Evolutionary conservation across 768 basidiomycete species (phyloP).

Genomic region (Leucosporidium yakuticum): DNA sequence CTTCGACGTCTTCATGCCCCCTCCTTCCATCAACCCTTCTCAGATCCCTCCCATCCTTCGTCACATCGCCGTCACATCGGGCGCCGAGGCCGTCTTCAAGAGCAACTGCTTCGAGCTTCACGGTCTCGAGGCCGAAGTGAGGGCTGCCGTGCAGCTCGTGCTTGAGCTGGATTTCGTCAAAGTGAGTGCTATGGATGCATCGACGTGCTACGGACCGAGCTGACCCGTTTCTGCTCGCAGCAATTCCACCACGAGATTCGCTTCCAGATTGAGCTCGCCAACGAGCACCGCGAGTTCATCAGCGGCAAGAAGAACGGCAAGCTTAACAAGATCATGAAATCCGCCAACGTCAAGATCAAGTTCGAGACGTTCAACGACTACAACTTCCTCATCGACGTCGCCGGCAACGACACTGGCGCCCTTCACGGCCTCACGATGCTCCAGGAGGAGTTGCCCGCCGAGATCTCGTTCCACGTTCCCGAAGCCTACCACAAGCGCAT

Average conservation of each 20-base stretch:
- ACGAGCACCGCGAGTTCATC: conserved; percentile 97
- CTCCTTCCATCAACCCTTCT: conserved; percentile 64
- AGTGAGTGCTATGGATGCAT: conserved; percentile 48
- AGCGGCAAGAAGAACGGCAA: conserved; percentile 99
- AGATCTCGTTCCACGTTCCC: conserved; percentile 97
- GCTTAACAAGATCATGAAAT: conserved; percentile 99
- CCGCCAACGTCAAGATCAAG: conserved; percentile 93
- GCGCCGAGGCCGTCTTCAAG: conserved; percentile 93
- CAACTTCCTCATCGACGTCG: conserved; percentile 40
- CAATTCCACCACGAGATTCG: conserved; percentile 94
- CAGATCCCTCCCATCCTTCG: conserved; percentile 79
- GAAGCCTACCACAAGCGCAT: conserved; percentile 98
- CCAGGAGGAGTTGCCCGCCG: conserved; percentile 95
- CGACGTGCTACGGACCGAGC: background rate
- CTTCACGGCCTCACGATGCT: conserved; percentile 80
- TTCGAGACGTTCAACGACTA: conserved; percentile 89
- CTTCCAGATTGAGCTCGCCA: conserved; percentile 94
- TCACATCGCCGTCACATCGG: conserved; percentile 75
- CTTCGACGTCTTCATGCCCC: conserved; percentile 82
- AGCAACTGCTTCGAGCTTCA: conserved; percentile 97
- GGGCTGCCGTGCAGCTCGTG: conserved; percentile 74
- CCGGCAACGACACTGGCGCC: conserved; percentile 50
- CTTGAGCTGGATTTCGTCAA: conserved; percentile 88
- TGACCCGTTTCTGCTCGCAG: conserved; percentile 45
- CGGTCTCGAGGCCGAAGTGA: conserved; percentile 84